These are phyloP conservation scores for Raphanus hybrid DNA, from an alignment of 441 rosid genomes.

Conservation along the genomic window DNA sequence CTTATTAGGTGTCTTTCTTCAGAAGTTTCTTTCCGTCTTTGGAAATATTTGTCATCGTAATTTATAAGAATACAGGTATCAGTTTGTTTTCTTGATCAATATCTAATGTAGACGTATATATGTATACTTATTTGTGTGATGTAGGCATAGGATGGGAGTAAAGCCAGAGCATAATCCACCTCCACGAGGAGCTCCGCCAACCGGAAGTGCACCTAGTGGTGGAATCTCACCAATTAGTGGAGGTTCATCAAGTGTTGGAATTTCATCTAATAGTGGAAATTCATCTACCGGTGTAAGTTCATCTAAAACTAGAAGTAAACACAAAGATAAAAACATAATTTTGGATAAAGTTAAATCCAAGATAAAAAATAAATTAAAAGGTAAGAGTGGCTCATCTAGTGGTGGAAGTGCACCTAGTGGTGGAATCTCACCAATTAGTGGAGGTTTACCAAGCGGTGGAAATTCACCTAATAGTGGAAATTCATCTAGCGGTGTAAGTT, in stretches of 20 bases:
- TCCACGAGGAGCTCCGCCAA: too few relatives aligned
- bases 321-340: background rate
- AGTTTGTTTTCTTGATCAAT: background rate
- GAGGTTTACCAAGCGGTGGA: too few relatives aligned
- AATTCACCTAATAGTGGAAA: too few relatives aligned
- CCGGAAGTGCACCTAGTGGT: background rate
- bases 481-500: too few relatives aligned
- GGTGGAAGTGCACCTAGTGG: background rate
- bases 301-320: background rate
- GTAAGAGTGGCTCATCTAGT: background rate
- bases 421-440: background rate
- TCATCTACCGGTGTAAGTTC: background rate
- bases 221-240: background rate
- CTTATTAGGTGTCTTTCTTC: background rate
- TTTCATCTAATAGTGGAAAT: background rate
- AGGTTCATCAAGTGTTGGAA: background rate
- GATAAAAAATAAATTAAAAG: background rate
- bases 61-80: background rate
- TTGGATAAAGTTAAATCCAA: background rate
- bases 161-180: too few relatives aligned
- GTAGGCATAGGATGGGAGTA: too few relatives aligned
- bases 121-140: too few relatives aligned
- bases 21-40: background rate
- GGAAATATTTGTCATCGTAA: constrained; percentile 3
- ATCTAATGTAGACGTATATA: too few relatives aligned